These are phyloP conservation scores for Melanomma pulvis-pyrius DNA, from an alignment of 495 filamentous ascomycete genomes.

Conservation along the genomic window DNA sequence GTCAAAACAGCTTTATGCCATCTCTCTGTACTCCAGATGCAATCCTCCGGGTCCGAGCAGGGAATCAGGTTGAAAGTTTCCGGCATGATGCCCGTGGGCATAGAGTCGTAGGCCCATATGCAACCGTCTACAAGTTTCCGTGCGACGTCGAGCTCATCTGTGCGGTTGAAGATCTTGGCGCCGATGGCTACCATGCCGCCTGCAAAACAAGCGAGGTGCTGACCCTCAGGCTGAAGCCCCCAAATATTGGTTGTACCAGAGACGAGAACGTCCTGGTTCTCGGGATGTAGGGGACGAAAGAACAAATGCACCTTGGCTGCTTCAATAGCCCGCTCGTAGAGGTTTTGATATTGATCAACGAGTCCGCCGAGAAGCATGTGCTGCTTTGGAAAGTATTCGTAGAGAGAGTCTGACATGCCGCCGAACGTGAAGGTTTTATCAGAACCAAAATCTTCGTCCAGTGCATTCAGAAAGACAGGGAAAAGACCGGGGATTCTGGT, in stretches of 20 bases:
- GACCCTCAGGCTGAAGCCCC: conserved; percentile 60
- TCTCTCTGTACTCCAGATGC: conserved; percentile 58
- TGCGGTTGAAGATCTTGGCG: conserved; percentile 75
- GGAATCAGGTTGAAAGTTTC: conserved; percentile 68
- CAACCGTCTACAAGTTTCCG: conserved; percentile 86
- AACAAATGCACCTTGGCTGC: conserved; percentile 74
- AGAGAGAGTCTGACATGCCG: conserved; percentile 83
- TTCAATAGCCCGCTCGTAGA: conserved; percentile 76
- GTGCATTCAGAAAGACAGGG: conserved; percentile 15
- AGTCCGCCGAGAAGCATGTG: conserved; percentile 79
- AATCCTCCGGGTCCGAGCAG: conserved; percentile 55
- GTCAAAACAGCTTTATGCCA: conserved; percentile 47
- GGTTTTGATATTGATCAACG: conserved; percentile 73
- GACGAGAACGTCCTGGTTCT: conserved; percentile 78
- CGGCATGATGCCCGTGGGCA: conserved; percentile 77
- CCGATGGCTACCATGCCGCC: conserved; percentile 94
- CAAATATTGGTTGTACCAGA: conserved; percentile 51
- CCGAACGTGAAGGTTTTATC: conserved; percentile 60
- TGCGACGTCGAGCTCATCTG: conserved; percentile 79
- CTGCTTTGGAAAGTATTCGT: conserved; percentile 93
- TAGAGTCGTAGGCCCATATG: conserved; percentile 87
- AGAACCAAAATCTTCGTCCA: neutral
- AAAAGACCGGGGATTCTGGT: conserved; percentile 79
- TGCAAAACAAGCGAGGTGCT: conserved; percentile 85
- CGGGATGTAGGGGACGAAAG: conserved; percentile 80